Conservation (phyloP, 805 yeast species). For the Wickerhamiella siamensis region DNA sequence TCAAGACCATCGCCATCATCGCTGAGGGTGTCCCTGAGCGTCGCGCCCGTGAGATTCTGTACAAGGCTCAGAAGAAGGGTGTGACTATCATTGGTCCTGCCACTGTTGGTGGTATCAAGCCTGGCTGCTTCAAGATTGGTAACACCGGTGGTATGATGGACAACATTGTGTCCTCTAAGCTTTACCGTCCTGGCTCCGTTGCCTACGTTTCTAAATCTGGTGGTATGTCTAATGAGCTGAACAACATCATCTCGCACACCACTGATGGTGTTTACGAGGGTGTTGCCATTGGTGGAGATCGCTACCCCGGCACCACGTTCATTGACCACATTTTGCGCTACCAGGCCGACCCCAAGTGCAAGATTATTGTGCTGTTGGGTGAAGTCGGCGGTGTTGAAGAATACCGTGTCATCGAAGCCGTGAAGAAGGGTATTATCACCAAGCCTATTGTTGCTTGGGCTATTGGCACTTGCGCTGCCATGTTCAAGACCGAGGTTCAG, state of each 20-base stretch:
- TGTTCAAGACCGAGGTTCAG: constrained; percentile 51
- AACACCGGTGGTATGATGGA: constrained; percentile 40
- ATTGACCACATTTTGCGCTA: constrained; percentile 53
- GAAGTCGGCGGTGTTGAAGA: constrained; percentile 65
- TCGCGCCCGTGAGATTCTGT: constrained; percentile 33
- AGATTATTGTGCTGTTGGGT: constrained; percentile 51
- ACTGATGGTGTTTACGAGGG: constrained; percentile 40
- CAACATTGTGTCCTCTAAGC: constrained; percentile 34
- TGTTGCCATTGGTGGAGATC: constrained; percentile 60
- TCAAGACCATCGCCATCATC: constrained; percentile 33
- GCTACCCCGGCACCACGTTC: constrained; percentile 60
- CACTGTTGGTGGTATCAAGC: constrained; percentile 36
- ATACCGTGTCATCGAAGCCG: constrained; percentile 56
- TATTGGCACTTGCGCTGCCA: constrained; percentile 56
- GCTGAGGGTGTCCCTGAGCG: constrained; percentile 38
- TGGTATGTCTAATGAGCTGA: constrained; percentile 36
- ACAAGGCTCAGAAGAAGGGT: constrained; percentile 31
- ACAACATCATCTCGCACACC: constrained; percentile 32
- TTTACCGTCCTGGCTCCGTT: constrained; percentile 35
- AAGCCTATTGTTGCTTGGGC: constrained; percentile 63
- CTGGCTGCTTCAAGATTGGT: constrained; percentile 35
- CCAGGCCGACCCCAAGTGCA: constrained; percentile 50
- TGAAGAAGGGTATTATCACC: constrained; percentile 46
- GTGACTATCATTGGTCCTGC: constrained; percentile 36
- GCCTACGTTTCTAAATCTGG: constrained; percentile 36